phyloP scores from a whole-genome alignment of 2,329 filamentous ascomycete species.

The Tolypocladium guangdongense region DNA sequence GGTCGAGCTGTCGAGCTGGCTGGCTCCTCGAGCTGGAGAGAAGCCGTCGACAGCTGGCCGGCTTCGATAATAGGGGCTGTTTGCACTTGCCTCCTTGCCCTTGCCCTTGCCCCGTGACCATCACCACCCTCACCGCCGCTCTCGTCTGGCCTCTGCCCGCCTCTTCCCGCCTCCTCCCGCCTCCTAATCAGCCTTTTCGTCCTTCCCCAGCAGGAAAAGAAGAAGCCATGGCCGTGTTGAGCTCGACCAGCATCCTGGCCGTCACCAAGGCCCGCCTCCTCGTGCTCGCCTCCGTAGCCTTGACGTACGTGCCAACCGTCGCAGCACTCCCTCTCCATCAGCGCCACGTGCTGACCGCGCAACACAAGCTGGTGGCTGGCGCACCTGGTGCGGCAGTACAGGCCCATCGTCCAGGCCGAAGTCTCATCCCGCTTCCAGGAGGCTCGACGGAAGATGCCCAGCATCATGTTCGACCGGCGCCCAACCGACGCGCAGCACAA shows the following conservation, averaged over 20 bases:
- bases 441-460: conserved; percentile 27
- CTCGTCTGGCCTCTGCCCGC: neutral
- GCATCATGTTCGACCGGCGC: conserved; percentile 29
- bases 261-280: conserved; percentile 25
- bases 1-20: too few relatives aligned
- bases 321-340: too few relatives aligned
- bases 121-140: neutral
- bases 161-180: neutral
- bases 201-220: neutral
- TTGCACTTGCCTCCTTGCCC: neutral
- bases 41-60: neutral
- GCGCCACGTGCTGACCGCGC: neutral
- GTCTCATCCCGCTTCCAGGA: conserved; percentile 27
- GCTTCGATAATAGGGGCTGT: neutral
- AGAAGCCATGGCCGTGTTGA: neutral
- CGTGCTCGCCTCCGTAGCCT: conserved; percentile 19
- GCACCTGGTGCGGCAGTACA: conserved; percentile 30
- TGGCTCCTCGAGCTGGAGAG: neutral
- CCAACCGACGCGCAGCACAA: conserved; percentile 26
- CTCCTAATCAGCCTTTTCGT: too few relatives aligned
- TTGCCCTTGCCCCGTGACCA: neutral
- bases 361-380: conserved; percentile 36
- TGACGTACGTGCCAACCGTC: conserved; percentile 22
- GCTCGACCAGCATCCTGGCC: neutral
- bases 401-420: conserved; percentile 27